These are phyloP conservation scores for Tylopilus orsonianus DNA, from an alignment of 1,284 basidiomycete genomes.

Conservation along the genomic window DNA sequence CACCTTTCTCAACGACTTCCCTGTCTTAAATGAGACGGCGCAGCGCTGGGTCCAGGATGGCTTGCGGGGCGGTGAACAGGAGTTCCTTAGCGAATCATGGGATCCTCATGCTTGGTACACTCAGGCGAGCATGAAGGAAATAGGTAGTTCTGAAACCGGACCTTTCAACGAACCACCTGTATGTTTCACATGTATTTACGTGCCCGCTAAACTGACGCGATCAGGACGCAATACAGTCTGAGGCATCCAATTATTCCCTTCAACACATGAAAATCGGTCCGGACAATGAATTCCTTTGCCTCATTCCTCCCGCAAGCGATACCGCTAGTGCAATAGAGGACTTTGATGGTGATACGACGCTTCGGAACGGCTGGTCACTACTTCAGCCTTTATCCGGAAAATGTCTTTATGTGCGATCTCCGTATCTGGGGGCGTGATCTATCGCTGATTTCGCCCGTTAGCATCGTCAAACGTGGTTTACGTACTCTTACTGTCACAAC, in stretches of 20 bases:
- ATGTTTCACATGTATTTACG: constrained; percentile 22
- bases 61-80: constrained; percentile 66
- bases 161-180: constrained; percentile 25
- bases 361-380: constrained; percentile 75
- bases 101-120: constrained; percentile 40
- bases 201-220: constrained; percentile 12
- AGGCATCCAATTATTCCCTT: constrained; percentile 43
- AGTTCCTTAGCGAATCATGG: constrained; percentile 73
- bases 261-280: constrained; percentile 73
- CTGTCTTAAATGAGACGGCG: constrained; percentile 75
- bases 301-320: constrained; percentile 66
- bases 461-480: constrained; percentile 92
- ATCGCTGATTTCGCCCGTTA: constrained; percentile 33
- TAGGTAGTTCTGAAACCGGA: constrained; percentile 49
- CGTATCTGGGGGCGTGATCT: constrained; percentile 19
- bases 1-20: constrained; percentile 76
- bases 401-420: constrained; percentile 73
- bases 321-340: constrained; percentile 48
- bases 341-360: constrained; percentile 55
- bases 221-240: constrained; percentile 16
- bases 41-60: constrained; percentile 68
- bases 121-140: constrained; percentile 48
- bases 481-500: constrained; percentile 93
- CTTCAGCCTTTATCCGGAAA: constrained; percentile 72
- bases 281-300: constrained; percentile 66